Evolutionary conservation across 345 rosid species (phyloP).

Genomic region (Brassica juncea): DNA sequence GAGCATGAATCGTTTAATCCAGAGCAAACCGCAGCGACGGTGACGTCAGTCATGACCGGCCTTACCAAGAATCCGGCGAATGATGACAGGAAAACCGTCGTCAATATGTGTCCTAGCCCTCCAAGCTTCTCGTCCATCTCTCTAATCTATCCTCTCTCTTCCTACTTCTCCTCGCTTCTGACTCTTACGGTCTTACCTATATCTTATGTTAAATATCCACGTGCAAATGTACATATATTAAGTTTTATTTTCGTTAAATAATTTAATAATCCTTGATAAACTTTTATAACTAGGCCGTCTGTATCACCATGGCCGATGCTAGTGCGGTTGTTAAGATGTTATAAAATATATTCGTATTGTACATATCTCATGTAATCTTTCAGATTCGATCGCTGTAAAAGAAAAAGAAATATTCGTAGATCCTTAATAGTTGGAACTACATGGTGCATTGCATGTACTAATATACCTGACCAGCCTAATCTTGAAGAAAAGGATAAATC

Average conservation of each 20-base stretch:
- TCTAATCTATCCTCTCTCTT: conserved; percentile 11
- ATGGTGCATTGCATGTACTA: background rate
- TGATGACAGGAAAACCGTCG: conserved; percentile 58
- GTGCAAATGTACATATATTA: background rate
- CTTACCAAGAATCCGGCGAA: conserved; percentile 43
- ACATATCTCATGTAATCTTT: background rate
- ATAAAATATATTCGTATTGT: background rate
- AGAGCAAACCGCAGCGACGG: conserved; percentile 71
- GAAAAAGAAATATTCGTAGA: background rate
- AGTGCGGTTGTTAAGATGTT: background rate
- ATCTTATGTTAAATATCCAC: background rate
- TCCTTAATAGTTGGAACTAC: background rate
- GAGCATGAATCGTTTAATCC: conserved; percentile 71
- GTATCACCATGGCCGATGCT: background rate
- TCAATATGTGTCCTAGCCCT: conserved; percentile 53
- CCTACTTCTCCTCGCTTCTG: background rate
- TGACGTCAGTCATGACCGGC: conserved; percentile 81
- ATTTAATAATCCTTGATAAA: background rate
- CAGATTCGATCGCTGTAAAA: background rate
- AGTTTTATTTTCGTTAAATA: background rate
- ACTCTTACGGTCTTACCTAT: background rate
- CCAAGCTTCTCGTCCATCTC: conserved; percentile 36
- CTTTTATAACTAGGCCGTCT: background rate
- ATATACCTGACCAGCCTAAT: background rate
- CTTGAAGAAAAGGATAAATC: background rate